Conservation (phyloP, 495 filamentous ascomycete genomes). For the Lophium mytilinum region DNA sequence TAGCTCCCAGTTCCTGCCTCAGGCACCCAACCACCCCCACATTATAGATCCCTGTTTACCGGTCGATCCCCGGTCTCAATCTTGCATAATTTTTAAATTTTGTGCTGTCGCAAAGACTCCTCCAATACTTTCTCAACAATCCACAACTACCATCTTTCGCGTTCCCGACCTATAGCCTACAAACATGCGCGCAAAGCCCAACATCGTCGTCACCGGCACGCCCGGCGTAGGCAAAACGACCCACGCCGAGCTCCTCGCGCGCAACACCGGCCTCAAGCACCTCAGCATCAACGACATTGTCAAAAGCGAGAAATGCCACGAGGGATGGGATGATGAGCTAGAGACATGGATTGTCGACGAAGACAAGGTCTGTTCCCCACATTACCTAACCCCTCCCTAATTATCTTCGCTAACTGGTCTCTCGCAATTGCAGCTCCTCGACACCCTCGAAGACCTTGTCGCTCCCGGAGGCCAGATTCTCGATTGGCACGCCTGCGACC, state of each 20-base stretch:
- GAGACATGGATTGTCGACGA: constrained; percentile 93
- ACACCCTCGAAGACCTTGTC: constrained; percentile 77
- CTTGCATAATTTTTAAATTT: too few species aligned
- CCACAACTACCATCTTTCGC: too few species aligned
- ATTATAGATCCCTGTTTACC: too few species aligned
- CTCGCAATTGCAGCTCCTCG: constrained; percentile 55
- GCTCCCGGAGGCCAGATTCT: constrained; percentile 79
- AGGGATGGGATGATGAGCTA: constrained; percentile 75
- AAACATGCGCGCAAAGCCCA: constrained; percentile 56
- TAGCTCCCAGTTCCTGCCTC: too few species aligned
- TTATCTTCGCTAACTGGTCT: neutral
- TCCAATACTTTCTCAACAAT: too few species aligned
- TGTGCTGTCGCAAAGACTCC: too few species aligned
- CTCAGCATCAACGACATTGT: constrained; percentile 84
- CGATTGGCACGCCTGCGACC: constrained; percentile 97
- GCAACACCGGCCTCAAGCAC: constrained; percentile 67
- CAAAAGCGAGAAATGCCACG: constrained; percentile 74
- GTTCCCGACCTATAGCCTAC: neutral
- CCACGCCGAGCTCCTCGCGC: constrained; percentile 70
- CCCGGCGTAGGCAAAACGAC: constrained; percentile 93
- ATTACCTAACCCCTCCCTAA: neutral
- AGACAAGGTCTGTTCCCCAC: constrained; percentile 61
- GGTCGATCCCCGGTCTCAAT: too few species aligned
- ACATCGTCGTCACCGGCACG: constrained; percentile 92
- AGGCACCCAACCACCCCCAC: too few species aligned